Percentiles rank a stretch among this genome's conserved stretches.
Conservation (phyloP, 306 rosid genomes). For the Mimosa pudica region DNA sequence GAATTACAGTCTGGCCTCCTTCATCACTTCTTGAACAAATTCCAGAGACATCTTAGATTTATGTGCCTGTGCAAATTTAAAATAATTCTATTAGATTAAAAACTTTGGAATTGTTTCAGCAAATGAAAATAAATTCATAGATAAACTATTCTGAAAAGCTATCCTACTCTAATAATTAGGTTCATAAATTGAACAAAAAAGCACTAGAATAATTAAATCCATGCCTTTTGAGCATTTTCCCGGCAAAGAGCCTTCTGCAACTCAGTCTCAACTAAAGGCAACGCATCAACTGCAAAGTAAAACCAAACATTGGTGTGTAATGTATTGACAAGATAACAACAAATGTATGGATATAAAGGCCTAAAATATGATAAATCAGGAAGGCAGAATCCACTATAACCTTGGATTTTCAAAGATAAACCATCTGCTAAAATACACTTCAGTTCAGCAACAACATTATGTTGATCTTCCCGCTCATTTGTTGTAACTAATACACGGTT, state of each 20-base stretch:
- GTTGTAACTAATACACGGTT: constrained; percentile 53
- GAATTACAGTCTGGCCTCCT: constrained; percentile 64
- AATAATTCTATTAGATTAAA: constrained; percentile 34
- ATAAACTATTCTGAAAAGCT: constrained; percentile 4
- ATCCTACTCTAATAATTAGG: constrained; percentile 18
- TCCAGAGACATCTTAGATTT: constrained; percentile 59
- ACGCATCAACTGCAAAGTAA: constrained; percentile 74
- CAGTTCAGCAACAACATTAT: constrained; percentile 62
- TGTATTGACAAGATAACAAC: constrained; percentile 36
- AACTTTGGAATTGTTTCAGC: constrained; percentile 27
- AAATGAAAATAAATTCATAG: constrained; percentile 28
- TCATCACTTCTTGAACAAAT: constrained; percentile 62
- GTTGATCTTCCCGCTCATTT: constrained; percentile 60
- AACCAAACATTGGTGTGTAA: constrained; percentile 33
- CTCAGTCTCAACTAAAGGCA: constrained; percentile 76
- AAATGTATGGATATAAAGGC: constrained; percentile 27
- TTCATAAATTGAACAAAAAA: constrained; percentile 4
- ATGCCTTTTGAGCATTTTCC: constrained; percentile 68
- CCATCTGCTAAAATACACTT: constrained; percentile 61
- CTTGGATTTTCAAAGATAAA: constrained; percentile 79
- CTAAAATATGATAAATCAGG: constrained; percentile 20
- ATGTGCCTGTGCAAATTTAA: constrained; percentile 59
- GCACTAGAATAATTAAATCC: constrained; percentile 15
- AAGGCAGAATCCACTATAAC: constrained; percentile 41
- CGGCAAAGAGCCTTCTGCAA: constrained; percentile 81